Percentiles rank a stretch among this genome's conserved stretches.
Conservation (phyloP, 2,329 filamentous ascomycete genomes). For the Fusarium temperatum region DNA sequence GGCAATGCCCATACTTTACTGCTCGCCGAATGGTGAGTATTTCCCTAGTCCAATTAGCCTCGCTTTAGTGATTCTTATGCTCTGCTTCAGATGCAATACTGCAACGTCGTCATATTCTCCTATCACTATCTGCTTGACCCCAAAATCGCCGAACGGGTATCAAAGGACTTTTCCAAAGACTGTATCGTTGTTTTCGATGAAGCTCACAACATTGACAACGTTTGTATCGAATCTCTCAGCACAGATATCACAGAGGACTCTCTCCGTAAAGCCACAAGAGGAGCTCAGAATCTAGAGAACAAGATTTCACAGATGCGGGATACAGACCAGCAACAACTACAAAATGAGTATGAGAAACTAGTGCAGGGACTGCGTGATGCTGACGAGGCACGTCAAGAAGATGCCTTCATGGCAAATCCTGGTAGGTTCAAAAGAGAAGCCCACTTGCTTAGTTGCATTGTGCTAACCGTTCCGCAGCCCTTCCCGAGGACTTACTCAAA, state of each 20-base stretch:
- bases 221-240: constrained; percentile 96
- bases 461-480: constrained; percentile 55
- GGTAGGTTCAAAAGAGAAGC: constrained; percentile 47
- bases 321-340: constrained; percentile 93
- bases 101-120: constrained; percentile 99
- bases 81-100: constrained; percentile 84
- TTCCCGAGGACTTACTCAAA: constrained; percentile 92
- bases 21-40: constrained; percentile 83
- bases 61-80: not conserved
- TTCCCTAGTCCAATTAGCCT: not conserved
- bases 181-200: constrained; percentile 99
- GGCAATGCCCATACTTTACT: constrained; percentile 98
- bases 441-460: not conserved
- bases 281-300: constrained; percentile 88
- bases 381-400: constrained; percentile 89
- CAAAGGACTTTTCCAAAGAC: constrained; percentile 94
- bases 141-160: constrained; percentile 96
- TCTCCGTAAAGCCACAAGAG: constrained; percentile 86
- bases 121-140: constrained; percentile 98
- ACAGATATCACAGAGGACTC: constrained; percentile 98
- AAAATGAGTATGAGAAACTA: constrained; percentile 94
- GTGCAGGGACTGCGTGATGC: constrained; percentile 90
- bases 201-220: constrained; percentile 99
- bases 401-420: constrained; percentile 97
- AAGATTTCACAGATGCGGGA: constrained; percentile 95